phyloP scores from a whole-genome alignment of 306 rosid genomes.

The Acmispon strigosus region DNA sequence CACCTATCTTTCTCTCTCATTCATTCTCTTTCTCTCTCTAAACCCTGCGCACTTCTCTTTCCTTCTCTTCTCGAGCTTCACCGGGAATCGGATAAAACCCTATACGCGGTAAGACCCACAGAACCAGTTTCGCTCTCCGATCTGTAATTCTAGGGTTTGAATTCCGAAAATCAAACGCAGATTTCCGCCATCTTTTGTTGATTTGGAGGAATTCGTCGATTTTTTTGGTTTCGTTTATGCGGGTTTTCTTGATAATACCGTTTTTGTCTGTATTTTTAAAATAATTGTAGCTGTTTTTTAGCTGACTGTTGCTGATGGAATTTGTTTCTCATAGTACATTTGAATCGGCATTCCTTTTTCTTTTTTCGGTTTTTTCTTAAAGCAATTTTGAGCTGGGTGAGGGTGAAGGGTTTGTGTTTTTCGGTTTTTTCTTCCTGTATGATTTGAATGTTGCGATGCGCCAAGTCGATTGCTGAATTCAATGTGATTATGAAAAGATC shows the following conservation, averaged over 20 bases:
- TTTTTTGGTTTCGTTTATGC: background rate
- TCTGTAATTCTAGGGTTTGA: slow-evolving; percentile 52
- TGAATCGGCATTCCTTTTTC: slow-evolving; percentile 7
- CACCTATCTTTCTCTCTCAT: background rate
- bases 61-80: background rate
- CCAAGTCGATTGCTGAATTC: background rate
- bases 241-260: background rate
- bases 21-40: slow-evolving; percentile 16
- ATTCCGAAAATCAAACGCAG: background rate
- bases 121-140: slow-evolving; percentile 23
- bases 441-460: background rate
- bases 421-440: background rate
- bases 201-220: background rate
- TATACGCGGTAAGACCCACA: slow-evolving; percentile 26
- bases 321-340: background rate
- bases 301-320: background rate
- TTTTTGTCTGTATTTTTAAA: background rate
- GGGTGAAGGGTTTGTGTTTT: background rate
- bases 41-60: slow-evolving; percentile 26
- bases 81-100: slow-evolving; percentile 30
- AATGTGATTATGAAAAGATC: slow-evolving; percentile 3
- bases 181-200: slow-evolving; percentile 1
- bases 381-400: background rate
- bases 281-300: background rate
- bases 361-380: background rate